phyloP scores from a whole-genome alignment of 768 basidiomycete genomes.

The Rhodotorula toruloides region DNA sequence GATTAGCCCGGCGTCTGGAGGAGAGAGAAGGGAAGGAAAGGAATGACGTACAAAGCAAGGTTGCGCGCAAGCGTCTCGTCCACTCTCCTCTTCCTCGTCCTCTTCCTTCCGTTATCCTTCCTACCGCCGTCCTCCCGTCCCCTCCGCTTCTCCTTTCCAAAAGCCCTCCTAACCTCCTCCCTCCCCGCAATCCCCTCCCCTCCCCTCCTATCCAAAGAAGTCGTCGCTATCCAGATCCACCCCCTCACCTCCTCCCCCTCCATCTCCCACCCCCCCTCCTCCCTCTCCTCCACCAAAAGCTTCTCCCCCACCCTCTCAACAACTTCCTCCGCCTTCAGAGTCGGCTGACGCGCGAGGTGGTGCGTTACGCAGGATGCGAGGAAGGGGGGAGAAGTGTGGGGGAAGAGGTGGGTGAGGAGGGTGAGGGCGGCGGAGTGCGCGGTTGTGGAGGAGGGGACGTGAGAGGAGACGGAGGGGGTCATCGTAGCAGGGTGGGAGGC shows the following conservation, averaged over 20 bases:
- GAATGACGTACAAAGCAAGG: background rate
- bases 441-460: background rate
- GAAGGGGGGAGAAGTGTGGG: background rate
- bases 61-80: constrained; percentile 1
- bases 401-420: no score
- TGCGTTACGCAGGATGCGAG: background rate
- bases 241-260: background rate
- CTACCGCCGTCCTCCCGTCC: background rate
- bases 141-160: background rate
- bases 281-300: background rate
- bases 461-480: background rate
- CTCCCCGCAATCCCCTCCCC: background rate
- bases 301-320: background rate
- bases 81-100: background rate
- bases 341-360: background rate
- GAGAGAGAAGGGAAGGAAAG: background rate
- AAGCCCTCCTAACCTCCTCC: background rate
- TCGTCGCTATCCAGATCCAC: background rate
- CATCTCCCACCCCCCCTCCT: background rate
- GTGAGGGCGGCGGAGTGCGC: background rate
- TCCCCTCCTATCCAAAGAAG: background rate
- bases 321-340: background rate
- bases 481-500: no score
- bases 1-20: background rate
- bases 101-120: no score